phyloP scores from a whole-genome alignment of 306 rosid genomes.

The Cucurbita moschata region DNA sequence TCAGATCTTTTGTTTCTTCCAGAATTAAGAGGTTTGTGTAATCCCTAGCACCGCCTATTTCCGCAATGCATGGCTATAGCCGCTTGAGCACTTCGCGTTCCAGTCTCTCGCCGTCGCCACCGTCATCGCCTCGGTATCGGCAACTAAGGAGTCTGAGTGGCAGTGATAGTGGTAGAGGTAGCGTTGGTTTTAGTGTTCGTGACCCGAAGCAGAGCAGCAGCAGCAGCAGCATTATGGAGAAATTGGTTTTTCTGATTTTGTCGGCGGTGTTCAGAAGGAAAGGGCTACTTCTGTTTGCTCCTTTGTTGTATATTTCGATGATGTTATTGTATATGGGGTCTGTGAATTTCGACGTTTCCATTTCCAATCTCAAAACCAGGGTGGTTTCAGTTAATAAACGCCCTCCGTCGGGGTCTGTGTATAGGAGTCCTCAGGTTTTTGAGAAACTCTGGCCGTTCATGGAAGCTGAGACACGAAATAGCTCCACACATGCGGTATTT shows the following conservation, averaged over 20 bases:
- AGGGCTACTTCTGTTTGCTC: slow-evolving; percentile 78
- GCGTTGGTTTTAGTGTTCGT: neutral
- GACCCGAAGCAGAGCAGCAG: slow-evolving; percentile 29
- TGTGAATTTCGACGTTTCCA: slow-evolving; percentile 53
- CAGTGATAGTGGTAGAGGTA: slow-evolving; percentile 1
- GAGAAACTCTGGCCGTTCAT: slow-evolving; percentile 68
- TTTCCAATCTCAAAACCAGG: slow-evolving; percentile 37
- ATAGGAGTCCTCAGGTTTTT: slow-evolving; percentile 75
- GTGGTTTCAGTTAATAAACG: slow-evolving; percentile 51
- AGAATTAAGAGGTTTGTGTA: neutral
- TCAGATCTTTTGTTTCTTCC: neutral
- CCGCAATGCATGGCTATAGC: slow-evolving; percentile 60
- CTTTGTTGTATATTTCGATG: slow-evolving; percentile 67
- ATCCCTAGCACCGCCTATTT: neutral
- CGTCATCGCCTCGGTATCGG: slow-evolving; percentile 59
- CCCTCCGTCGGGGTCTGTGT: slow-evolving; percentile 57
- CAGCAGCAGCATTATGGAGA: slow-evolving; percentile 24
- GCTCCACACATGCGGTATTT: slow-evolving; percentile 43
- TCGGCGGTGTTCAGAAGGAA: slow-evolving; percentile 58
- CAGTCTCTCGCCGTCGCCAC: slow-evolving; percentile 52
- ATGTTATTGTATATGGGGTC: slow-evolving; percentile 89
- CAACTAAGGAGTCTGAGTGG: slow-evolving; percentile 41
- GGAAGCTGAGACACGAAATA: slow-evolving; percentile 31
- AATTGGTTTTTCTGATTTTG: slow-evolving; percentile 31
- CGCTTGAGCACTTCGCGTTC: slow-evolving; percentile 39